phyloP scores from a whole-genome alignment of 805 yeast species.

The Lachancea cidri region DNA sequence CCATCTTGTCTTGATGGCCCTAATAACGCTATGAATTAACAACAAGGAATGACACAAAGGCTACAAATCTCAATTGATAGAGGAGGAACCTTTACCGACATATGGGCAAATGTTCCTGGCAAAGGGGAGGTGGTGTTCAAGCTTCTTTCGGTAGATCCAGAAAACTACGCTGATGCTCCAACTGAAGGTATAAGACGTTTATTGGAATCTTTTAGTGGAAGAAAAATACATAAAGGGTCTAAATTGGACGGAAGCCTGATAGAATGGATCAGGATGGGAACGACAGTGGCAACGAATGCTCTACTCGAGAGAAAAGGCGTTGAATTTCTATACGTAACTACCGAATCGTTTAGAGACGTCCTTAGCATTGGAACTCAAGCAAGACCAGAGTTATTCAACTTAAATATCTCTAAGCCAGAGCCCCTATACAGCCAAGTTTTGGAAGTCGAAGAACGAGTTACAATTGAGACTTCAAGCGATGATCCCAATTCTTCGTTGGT shows the following conservation, averaged over 20 bases:
- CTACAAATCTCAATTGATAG: constrained; percentile 6
- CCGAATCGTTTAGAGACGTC: constrained; percentile 42
- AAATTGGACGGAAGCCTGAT: neutral
- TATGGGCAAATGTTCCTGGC: constrained; percentile 40
- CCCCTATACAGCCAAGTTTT: constrained; percentile 38
- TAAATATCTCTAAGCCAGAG: constrained; percentile 39
- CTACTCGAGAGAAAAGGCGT: constrained; percentile 45
- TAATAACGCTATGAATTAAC: too few species aligned
- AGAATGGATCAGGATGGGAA: constrained; percentile 37
- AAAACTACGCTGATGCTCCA: constrained; percentile 41
- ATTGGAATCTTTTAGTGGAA: constrained; percentile 32
- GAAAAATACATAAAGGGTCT: neutral
- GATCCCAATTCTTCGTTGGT: neutral
- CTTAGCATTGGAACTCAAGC: constrained; percentile 44
- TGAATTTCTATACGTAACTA: constrained; percentile 37
- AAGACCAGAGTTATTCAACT: constrained; percentile 42
- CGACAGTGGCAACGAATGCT: constrained; percentile 47
- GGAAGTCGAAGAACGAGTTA: constrained; percentile 45
- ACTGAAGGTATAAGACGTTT: constrained; percentile 43
- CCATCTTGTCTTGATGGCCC: too few species aligned
- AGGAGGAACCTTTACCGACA: constrained; percentile 45
- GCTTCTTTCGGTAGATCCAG: constrained; percentile 40
- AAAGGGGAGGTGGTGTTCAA: constrained; percentile 40
- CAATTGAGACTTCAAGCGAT: constrained; percentile 36
- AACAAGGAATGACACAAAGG: neutral